phyloP scores from a whole-genome alignment of 2,329 filamentous ascomycete species.

The Claviceps humidiphila region DNA sequence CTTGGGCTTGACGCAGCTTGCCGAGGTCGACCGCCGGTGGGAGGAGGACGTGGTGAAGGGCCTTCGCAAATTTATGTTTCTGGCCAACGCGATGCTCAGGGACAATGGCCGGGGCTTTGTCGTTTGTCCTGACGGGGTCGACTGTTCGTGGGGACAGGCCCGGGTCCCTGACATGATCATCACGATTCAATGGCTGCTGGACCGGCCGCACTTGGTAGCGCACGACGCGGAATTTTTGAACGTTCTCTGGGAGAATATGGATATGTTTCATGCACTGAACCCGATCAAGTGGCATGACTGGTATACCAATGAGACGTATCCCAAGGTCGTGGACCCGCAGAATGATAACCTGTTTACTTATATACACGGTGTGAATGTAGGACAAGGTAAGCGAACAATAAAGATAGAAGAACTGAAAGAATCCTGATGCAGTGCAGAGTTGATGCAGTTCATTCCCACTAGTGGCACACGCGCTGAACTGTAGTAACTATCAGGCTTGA shows the following conservation, averaged over 20 bases:
- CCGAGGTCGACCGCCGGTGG: constrained; percentile 17
- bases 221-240: constrained; percentile 2
- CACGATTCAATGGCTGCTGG: constrained; percentile 26
- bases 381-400: constrained; percentile 24
- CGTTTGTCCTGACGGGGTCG: constrained; percentile 25
- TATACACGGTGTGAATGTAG: constrained; percentile 29
- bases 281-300: constrained; percentile 17
- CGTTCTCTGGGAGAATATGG: constrained; percentile 27
- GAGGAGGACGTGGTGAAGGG: constrained; percentile 9
- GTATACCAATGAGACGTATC: constrained; percentile 14
- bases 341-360: constrained; percentile 15
- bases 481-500: constrained; percentile 17
- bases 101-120: constrained; percentile 38
- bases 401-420: not conserved
- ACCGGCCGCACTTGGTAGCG: constrained; percentile 10
- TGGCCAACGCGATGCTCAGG: constrained; percentile 41
- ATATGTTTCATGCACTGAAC: constrained; percentile 21
- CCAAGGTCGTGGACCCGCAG: constrained; percentile 9
- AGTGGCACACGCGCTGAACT: not conserved
- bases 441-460: not conserved
- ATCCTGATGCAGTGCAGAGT: not conserved
- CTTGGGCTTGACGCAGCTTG: constrained; percentile 19
- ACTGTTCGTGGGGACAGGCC: constrained; percentile 19
- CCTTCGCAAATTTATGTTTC: constrained; percentile 16
- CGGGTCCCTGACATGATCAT: constrained; percentile 27